phyloP scores from a whole-genome alignment of 768 basidiomycete species.

The Podaxis sp. region DNA sequence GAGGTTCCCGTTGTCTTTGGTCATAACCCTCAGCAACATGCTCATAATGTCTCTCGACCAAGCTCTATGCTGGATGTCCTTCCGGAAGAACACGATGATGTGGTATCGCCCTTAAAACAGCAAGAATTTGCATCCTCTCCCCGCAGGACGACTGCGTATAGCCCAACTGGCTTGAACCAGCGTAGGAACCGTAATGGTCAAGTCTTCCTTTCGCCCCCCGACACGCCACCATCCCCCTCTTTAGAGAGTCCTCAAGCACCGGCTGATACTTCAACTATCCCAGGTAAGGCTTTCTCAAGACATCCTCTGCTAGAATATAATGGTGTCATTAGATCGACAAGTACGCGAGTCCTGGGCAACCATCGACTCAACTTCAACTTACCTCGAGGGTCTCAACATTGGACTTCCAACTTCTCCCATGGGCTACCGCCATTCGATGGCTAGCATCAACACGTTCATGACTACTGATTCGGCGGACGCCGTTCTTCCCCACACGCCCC shows the following conservation, averaged over 20 bases:
- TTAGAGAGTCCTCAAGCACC: background rate
- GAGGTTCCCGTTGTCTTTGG: slow-evolving; percentile 42
- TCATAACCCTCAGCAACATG: slow-evolving; percentile 38
- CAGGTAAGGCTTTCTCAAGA: background rate
- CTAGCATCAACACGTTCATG: slow-evolving; percentile 57
- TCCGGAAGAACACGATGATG: slow-evolving; percentile 43
- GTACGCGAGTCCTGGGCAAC: slow-evolving; percentile 17
- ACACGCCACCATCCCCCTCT: background rate
- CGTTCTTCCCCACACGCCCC: slow-evolving; percentile 41
- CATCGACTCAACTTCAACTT: slow-evolving; percentile 34
- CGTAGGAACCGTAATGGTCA: slow-evolving; percentile 29
- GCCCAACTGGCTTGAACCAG: slow-evolving; percentile 16
- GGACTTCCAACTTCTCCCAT: slow-evolving; percentile 33
- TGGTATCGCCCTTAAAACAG: slow-evolving; percentile 16
- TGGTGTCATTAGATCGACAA: slow-evolving; percentile 3
- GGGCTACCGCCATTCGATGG: slow-evolving; percentile 44
- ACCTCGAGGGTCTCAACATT: slow-evolving; percentile 40
- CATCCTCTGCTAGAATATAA: background rate
- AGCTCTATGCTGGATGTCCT: slow-evolving; percentile 43
- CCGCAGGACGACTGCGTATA: slow-evolving; percentile 17
- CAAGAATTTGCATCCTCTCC: slow-evolving; percentile 19
- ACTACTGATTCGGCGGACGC: slow-evolving; percentile 60
- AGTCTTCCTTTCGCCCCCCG: slow-evolving; percentile 23
- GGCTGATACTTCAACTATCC: background rate
- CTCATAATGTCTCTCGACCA: slow-evolving; percentile 27